Evolutionary conservation across 495 filamentous ascomycete genomes (phyloP), one percentile per base, ranked within the genome.

Genomic region (Astrothelium macrocarpum): DNA sequence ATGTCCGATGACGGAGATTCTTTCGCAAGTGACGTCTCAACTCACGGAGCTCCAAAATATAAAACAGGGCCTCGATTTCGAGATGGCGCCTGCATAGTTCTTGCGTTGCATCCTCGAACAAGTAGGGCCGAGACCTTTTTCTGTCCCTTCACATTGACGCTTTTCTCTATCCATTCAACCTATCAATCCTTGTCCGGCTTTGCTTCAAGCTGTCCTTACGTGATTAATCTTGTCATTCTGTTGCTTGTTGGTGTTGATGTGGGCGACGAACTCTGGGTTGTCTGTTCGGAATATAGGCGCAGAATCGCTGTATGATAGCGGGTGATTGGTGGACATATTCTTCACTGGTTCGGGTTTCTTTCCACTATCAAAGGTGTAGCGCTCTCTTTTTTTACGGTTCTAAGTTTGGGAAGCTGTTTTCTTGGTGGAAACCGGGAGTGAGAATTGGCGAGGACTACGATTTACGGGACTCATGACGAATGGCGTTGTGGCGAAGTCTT

Each of bases 1-100:
- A 14, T 75, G 76, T 53, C 72, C 75, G 23, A 78, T 78, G 75
- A 39, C 62, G 4, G 75, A 77, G 20, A 70, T 78, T 34, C 63
- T 78, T 12, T 53, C 12, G 46, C 74, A 75, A 56, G 61, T 78
- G 0, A 64, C 70, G 32, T 43, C 62, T 28, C 60, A 67, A 68
- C 64, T 78, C 23, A 67, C 65, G 5, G 74, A 78, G 64, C 67
- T 76, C 20, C 65, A 71, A 62, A 62, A n/a, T 34, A 66, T 68
- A 31, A 71, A 71, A 61, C 60, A 68, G 59, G 61, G 64, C 18
- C 69, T 58, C 18, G 66, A 67, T 18, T 71, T 71, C 28, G 23
- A 31, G 23, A 71, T 72, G 62, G 64, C 69, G 53, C 68, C 68
- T 26, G 45, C 65, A 32, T 68, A 53, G 49, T 43, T 25, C 7